Evolutionary conservation across 345 rosid genomes (phyloP), one percentile per base, ranked within the genome.

Genomic region (Ceriops tagal): DNA sequence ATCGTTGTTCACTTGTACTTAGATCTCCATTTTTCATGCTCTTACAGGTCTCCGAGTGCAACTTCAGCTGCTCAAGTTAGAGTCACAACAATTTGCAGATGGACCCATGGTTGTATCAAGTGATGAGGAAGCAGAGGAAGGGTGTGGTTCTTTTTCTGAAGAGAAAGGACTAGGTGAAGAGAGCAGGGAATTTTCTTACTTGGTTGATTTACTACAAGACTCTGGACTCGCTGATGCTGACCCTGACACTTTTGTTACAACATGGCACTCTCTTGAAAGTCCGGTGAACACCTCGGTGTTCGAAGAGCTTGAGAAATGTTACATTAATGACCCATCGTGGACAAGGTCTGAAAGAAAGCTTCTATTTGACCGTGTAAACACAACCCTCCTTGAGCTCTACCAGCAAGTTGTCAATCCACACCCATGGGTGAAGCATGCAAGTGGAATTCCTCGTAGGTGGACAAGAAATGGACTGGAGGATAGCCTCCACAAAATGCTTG

Each of bases 21-120:
- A 15, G 19, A 49, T 31, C 18, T 56, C 26, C 24, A 39, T 62
- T 58, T 60, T 58, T 39, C 49, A 3, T 13, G 4, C 15, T 39
- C 16, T 39, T 55, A 27, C 61, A 96, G 99, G 98, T 58, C 99
- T 96, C 62, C 84, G 99, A 62, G 80, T 85, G 92, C 99, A 92
- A 79, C 95, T 96, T 69, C 90, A 88, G 70, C 87, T 92, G 37
- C 92, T 96, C 49, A 96, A 91, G 74, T 77, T 85, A 61, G 95
- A 88, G 73, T 88, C 96, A 21, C 88, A 88, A 66, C 68, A 83
- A 59, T 88, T 87, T 53, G 76, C 72, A 9, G 99, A 90, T 79
- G 92, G 88, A 64, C 73, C 73, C 59, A 78, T 85, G 86, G 71
- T 83, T 4, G 57, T 88, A 81, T 89, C 95, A 6, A 87, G 88